Evolutionary conservation across 169 alveolate species (phyloP).

Genomic region (Plasmodium gallinaceum): DNA sequence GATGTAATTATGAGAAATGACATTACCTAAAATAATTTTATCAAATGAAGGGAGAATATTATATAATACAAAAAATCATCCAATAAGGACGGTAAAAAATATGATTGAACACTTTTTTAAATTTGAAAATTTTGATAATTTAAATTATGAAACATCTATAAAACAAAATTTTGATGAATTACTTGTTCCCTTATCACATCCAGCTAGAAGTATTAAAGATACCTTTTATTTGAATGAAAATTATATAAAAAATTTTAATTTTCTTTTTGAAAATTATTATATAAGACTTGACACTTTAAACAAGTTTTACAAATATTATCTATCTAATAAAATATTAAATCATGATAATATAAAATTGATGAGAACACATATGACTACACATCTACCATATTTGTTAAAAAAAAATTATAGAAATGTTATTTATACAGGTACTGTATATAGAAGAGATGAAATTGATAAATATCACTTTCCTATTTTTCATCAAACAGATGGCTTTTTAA

Average conservation of each 20-base stretch:
- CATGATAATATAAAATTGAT: conserved; percentile 79
- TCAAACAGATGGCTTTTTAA: conserved; percentile 90
- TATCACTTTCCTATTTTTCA: conserved; percentile 96
- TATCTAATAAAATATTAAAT: conserved; percentile 50
- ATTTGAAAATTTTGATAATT: conserved; percentile 72
- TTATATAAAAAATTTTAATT: conserved; percentile 65
- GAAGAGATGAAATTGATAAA: conserved; percentile 94
- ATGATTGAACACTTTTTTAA: conserved; percentile 50
- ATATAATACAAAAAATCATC: conserved; percentile 44
- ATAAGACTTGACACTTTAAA: conserved; percentile 44
- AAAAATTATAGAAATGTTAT: conserved; percentile 86
- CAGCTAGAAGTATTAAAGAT: conserved; percentile 89
- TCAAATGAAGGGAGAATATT: conserved; percentile 52
- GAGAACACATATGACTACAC: conserved; percentile 94
- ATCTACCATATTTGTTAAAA: conserved; percentile 88
- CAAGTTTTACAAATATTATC: conserved; percentile 76
- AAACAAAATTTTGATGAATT: conserved; percentile 91
- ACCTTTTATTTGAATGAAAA: conserved; percentile 87
- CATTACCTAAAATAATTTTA: conserved; percentile 46
- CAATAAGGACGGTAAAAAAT: conserved; percentile 64
- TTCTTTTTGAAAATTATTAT: conserved; percentile 9
- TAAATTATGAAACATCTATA: conserved; percentile 80
- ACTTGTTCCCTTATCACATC: conserved; percentile 92
- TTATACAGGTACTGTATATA: conserved; percentile 92
- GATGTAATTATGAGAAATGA: neutral